phyloP scores from a whole-genome alignment of 1,284 basidiomycete genomes.

The Cryptococcus sp. region DNA sequence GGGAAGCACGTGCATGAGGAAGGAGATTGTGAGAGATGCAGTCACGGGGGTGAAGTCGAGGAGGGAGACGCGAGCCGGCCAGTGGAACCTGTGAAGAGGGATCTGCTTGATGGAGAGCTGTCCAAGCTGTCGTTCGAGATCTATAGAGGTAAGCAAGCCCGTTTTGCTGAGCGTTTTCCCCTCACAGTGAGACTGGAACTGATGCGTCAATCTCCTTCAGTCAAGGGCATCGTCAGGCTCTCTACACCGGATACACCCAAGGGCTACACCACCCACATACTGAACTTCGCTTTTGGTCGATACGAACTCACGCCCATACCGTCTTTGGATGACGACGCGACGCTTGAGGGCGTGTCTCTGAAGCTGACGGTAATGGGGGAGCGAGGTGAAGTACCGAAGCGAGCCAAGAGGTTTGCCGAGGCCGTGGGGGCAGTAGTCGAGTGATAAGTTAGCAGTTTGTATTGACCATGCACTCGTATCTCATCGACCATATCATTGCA shows the following conservation, averaged over 20 bases:
- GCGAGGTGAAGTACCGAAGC: constrained; percentile 67
- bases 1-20: constrained; percentile 17
- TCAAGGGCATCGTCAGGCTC: constrained; percentile 74
- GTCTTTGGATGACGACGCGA: constrained; percentile 43
- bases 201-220: constrained; percentile 14
- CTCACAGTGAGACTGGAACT: neutral
- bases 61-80: constrained; percentile 6
- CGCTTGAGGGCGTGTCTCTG: constrained; percentile 51
- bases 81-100: constrained; percentile 37
- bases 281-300: constrained; percentile 89
- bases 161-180: neutral
- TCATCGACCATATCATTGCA: no score
- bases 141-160: constrained; percentile 48
- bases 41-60: constrained; percentile 3
- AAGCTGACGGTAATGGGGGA: constrained; percentile 83
- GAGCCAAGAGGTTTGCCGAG: constrained; percentile 59
- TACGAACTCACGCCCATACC: constrained; percentile 61
- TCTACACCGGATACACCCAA: constrained; percentile 12
- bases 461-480: no score
- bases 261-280: constrained; percentile 55
- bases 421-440: constrained; percentile 47
- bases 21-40: constrained; percentile 1
- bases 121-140: constrained; percentile 52
- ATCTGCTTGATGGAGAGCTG: constrained; percentile 35
- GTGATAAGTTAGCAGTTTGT: neutral